Evolutionary conservation across 257 asterid species (phyloP).

Genomic region (Solanum tarijense): DNA sequence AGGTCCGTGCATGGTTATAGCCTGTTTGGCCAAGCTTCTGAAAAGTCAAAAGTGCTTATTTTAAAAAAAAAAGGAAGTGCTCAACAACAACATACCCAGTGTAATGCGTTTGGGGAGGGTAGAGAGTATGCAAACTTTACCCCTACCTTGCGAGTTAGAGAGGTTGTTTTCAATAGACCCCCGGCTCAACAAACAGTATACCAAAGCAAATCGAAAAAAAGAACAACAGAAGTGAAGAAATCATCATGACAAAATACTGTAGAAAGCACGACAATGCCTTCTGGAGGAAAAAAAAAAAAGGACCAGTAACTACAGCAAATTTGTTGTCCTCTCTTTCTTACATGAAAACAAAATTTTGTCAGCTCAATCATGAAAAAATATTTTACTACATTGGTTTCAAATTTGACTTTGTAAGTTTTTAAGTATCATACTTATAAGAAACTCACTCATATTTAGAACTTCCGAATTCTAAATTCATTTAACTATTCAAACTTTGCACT

Average conservation of each 20-base stretch:
- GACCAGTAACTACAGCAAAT: background rate
- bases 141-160: background rate
- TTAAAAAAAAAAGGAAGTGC: background rate
- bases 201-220: background rate
- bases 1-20: background rate
- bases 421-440: background rate
- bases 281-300: background rate
- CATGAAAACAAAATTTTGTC: background rate
- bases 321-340: background rate
- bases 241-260: too few relatives aligned
- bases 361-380: background rate
- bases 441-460: background rate
- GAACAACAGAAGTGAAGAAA: background rate
- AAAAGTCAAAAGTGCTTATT: background rate
- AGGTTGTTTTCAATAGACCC: background rate
- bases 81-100: background rate
- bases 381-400: background rate
- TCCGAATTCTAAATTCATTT: background rate
- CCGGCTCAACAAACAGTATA: background rate
- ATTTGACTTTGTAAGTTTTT: background rate
- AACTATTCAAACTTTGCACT: background rate
- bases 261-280: background rate
- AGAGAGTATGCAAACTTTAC: background rate
- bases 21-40: background rate
- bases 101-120: background rate